These are phyloP conservation scores for Candida silvicultrix DNA, from an alignment of 805 yeast species.

Conservation along the genomic window DNA sequence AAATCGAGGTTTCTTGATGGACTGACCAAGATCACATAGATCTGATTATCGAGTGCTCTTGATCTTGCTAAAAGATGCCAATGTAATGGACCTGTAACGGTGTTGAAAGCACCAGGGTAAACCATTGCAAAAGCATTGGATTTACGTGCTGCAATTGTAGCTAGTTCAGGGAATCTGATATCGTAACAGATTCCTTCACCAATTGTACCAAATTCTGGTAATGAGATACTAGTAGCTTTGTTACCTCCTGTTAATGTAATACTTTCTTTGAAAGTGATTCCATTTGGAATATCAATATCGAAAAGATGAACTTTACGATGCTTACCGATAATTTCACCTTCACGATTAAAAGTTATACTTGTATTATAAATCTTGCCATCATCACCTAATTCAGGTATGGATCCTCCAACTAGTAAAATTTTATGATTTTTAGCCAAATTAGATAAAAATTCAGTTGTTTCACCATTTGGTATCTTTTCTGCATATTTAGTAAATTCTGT, in stretches of 20 bases:
- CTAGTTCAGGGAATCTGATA: slow-evolving; percentile 76
- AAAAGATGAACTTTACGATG: slow-evolving; percentile 90
- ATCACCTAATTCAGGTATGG: slow-evolving; percentile 70
- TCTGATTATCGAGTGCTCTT: slow-evolving; percentile 72
- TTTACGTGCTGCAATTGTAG: slow-evolving; percentile 62
- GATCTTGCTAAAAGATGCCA: slow-evolving; percentile 76
- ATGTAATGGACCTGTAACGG: slow-evolving; percentile 81
- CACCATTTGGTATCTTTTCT: slow-evolving; percentile 77
- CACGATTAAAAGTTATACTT: slow-evolving; percentile 63
- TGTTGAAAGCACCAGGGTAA: slow-evolving; percentile 84
- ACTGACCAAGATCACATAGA: slow-evolving; percentile 73
- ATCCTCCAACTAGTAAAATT: slow-evolving; percentile 81
- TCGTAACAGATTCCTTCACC: slow-evolving; percentile 88
- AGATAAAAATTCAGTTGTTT: slow-evolving; percentile 57
- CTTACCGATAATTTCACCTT: slow-evolving; percentile 79
- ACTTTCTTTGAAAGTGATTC: slow-evolving; percentile 86
- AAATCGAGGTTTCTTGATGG: slow-evolving; percentile 73
- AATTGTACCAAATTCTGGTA: slow-evolving; percentile 41
- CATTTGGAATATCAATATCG: slow-evolving; percentile 90
- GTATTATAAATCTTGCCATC: slow-evolving; percentile 66
- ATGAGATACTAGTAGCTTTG: slow-evolving; percentile 59
- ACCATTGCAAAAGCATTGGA: slow-evolving; percentile 67
- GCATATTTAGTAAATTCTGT: slow-evolving; percentile 83
- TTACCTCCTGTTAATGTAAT: slow-evolving; percentile 72
- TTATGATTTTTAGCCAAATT: slow-evolving; percentile 58